phyloP scores from a whole-genome alignment of 805 yeast genomes.

The Metschnikowia reukaufii region DNA sequence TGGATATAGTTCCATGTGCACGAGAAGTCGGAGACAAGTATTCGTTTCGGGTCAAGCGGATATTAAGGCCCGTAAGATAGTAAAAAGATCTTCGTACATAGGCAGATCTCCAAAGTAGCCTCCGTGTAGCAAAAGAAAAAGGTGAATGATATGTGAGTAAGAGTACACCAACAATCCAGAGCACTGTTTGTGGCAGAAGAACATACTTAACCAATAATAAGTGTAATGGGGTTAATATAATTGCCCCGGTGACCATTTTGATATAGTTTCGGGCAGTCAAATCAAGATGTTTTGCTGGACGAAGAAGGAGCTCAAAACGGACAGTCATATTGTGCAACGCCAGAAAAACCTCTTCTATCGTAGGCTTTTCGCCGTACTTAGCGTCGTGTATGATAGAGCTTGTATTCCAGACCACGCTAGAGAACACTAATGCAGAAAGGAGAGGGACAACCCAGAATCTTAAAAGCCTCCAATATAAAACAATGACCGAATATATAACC shows the following conservation, averaged over 20 bases:
- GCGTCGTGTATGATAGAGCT: slow-evolving; percentile 44
- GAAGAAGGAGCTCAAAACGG: slow-evolving; percentile 41
- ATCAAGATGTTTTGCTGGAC: slow-evolving; percentile 38
- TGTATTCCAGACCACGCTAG: slow-evolving; percentile 46
- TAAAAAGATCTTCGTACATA: slow-evolving; percentile 38
- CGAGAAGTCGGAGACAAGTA: slow-evolving; percentile 3
- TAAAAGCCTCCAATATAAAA: slow-evolving; percentile 43
- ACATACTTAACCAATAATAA: slow-evolving; percentile 33
- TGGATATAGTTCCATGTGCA: slow-evolving; percentile 17
- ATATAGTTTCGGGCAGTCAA: slow-evolving; percentile 27
- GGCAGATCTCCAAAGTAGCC: slow-evolving; percentile 52
- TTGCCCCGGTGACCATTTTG: slow-evolving; percentile 30
- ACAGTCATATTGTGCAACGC: slow-evolving; percentile 46
- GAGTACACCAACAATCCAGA: slow-evolving; percentile 39
- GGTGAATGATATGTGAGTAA: slow-evolving; percentile 48
- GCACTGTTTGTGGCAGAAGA: slow-evolving; percentile 32
- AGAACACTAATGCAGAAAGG: slow-evolving; percentile 33
- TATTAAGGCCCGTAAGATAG: slow-evolving; percentile 43
- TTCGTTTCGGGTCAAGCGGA: slow-evolving; percentile 17
- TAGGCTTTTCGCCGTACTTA: slow-evolving; percentile 46
- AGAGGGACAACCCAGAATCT: slow-evolving; percentile 41
- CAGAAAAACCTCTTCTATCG: slow-evolving; percentile 52
- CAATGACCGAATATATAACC: slow-evolving; percentile 37
- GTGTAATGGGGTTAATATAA: slow-evolving; percentile 46
- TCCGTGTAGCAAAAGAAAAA: slow-evolving; percentile 45